Percentiles rank a stretch among this genome's conserved stretches.
Conservation (phyloP, 805 yeast genomes). For the Candida nemodendra region DNA sequence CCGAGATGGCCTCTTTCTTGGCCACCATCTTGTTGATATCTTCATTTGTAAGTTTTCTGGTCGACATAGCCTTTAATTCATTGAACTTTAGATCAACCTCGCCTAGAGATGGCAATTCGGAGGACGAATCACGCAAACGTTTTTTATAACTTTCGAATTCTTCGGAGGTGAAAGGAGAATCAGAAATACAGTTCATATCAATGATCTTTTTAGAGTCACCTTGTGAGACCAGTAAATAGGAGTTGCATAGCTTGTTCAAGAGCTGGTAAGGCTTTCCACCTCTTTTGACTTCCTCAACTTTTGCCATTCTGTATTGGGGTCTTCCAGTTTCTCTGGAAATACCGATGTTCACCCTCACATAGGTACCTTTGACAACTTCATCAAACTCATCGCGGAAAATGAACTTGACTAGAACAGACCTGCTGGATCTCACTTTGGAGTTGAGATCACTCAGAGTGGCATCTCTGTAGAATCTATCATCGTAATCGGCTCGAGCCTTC, state of each 20-base stretch:
- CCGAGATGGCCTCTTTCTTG: constrained; percentile 58
- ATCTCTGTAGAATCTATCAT: constrained; percentile 35
- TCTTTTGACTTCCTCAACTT: constrained; percentile 57
- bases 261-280: constrained; percentile 42
- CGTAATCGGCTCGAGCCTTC: constrained; percentile 42
- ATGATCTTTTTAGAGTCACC: constrained; percentile 73
- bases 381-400: constrained; percentile 83
- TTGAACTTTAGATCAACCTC: constrained; percentile 63
- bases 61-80: constrained; percentile 61
- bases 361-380: constrained; percentile 67
- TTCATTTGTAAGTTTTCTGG: constrained; percentile 63
- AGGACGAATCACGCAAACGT: constrained; percentile 57
- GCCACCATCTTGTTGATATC: constrained; percentile 79
- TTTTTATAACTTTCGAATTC: constrained; percentile 72
- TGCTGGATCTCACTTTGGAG: constrained; percentile 64
- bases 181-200: constrained; percentile 78
- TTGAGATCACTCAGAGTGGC: constrained; percentile 68
- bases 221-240: constrained; percentile 72
- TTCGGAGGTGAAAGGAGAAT: constrained; percentile 63
- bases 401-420: constrained; percentile 69
- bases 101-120: constrained; percentile 59
- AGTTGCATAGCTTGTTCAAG: constrained; percentile 43
- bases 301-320: constrained; percentile 79
- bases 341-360: constrained; percentile 83
- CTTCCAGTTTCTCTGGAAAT: constrained; percentile 56